Percentiles rank a stretch among this genome's conserved stretches.
These are phyloP conservation scores for Flagelloscypha sp. DNA, from an alignment of 768 basidiomycete genomes.

Conservation along the genomic window DNA sequence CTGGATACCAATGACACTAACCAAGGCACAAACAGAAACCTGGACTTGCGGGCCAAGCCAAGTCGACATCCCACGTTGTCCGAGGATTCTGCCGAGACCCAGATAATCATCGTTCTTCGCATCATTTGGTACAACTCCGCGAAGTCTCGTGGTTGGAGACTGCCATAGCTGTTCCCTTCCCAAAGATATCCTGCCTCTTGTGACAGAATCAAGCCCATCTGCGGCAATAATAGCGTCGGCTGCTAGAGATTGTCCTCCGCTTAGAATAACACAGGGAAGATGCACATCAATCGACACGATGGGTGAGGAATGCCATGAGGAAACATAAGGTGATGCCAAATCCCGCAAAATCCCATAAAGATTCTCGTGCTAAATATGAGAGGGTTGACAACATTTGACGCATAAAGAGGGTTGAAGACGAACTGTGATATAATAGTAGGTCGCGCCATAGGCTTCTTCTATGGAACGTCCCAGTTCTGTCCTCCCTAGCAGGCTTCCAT, in stretches of 20 bases:
- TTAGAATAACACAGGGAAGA: conserved; percentile 26
- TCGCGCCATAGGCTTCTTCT: conserved; percentile 22
- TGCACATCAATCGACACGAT: conserved; percentile 22
- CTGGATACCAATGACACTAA: too few relatives aligned
- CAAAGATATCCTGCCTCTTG: too few relatives aligned
- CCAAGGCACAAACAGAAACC: too few relatives aligned
- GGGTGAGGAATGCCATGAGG: conserved; percentile 25
- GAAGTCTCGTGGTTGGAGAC: too few relatives aligned
- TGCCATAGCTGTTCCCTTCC: too few relatives aligned
- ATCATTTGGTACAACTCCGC: too few relatives aligned
- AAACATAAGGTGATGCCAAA: conserved; percentile 27
- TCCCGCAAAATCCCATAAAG: conserved; percentile 31
- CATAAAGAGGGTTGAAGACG: conserved; percentile 14
- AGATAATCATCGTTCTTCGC: too few relatives aligned
- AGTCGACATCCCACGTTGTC: too few relatives aligned
- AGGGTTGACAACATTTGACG: too few relatives aligned
- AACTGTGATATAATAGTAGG: conserved; percentile 29
- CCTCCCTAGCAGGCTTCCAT: conserved; percentile 22
- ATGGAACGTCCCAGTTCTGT: conserved; percentile 18
- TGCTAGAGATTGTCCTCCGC: conserved; percentile 32
- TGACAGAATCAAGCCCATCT: too few relatives aligned
- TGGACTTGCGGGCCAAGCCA: too few relatives aligned
- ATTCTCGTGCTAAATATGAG: conserved; percentile 36
- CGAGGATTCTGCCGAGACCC: too few relatives aligned
- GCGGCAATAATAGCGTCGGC: conserved; percentile 41